phyloP scores from a whole-genome alignment of 2,329 filamentous ascomycete genomes.

The Phaeosphaeria sp. region DNA sequence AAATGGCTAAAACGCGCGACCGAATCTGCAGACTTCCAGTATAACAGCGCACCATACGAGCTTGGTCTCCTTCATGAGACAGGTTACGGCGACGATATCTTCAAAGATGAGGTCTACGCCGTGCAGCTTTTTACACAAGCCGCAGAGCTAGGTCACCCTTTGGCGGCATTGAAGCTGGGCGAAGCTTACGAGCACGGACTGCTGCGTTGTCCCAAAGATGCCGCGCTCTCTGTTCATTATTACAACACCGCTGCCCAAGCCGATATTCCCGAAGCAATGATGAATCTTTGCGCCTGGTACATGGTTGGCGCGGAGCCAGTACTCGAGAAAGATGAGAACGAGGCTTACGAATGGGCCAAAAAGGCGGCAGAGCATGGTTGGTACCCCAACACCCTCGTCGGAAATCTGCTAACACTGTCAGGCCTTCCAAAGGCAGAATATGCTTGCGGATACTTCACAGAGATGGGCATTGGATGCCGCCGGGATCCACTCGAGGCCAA shows the following conservation, averaged over 20 bases:
- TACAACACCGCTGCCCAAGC: conserved; percentile 91
- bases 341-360: conserved; percentile 95
- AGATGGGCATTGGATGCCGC: conserved; percentile 96
- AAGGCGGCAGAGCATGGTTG: conserved; percentile 84
- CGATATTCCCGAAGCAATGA: conserved; percentile 88
- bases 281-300: conserved; percentile 99
- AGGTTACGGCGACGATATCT: conserved; percentile 93
- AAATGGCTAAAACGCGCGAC: conserved; percentile 96
- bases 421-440: conserved; percentile 80
- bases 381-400: conserved; percentile 30
- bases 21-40: conserved; percentile 87
- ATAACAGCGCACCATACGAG: conserved; percentile 92
- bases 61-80: conserved; percentile 87
- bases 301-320: conserved; percentile 93
- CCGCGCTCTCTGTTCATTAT: conserved; percentile 93
- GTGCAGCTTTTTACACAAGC: conserved; percentile 94
- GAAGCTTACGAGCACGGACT: conserved; percentile 95
- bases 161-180: conserved; percentile 88
- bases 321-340: conserved; percentile 91
- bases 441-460: conserved; percentile 94
- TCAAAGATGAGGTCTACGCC: conserved; percentile 87
- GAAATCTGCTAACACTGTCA: conserved; percentile 43
- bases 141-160: conserved; percentile 86
- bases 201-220: conserved; percentile 85
- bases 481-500: conserved; percentile 96